Evolutionary conservation across 2,329 filamentous ascomycete genomes (phyloP).

Genomic region (Fusarium ambrosium): DNA sequence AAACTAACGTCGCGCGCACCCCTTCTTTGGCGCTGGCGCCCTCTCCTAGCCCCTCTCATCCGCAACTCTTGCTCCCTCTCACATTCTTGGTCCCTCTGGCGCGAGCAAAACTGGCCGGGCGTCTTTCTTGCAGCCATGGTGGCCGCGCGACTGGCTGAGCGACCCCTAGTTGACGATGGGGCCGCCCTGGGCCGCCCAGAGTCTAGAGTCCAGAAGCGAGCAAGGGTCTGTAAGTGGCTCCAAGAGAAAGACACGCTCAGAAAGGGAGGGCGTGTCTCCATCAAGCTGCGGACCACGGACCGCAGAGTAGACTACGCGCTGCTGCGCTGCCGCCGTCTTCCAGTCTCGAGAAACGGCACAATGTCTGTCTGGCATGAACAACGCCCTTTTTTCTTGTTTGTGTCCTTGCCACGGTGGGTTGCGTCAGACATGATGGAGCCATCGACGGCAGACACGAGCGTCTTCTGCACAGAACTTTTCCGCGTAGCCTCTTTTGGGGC

Average conservation of each 20-base stretch:
- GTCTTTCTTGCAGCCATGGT: slow-evolving; percentile 28
- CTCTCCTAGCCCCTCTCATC: slow-evolving; percentile 4
- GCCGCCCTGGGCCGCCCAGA: slow-evolving; percentile 28
- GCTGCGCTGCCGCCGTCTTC: slow-evolving; percentile 35
- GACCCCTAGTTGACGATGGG: slow-evolving; percentile 30
- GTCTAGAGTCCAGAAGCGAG: slow-evolving; percentile 31
- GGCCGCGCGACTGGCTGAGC: slow-evolving; percentile 34
- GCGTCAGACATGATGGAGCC: slow-evolving; percentile 1
- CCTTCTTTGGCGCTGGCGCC: slow-evolving; percentile 26
- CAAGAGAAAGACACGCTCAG: not conserved
- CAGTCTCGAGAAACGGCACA: slow-evolving; percentile 23
- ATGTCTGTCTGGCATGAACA: slow-evolving; percentile 14
- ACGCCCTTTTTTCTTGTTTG: slow-evolving; percentile 1
- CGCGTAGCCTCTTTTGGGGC: not conserved
- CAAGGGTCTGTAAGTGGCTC: slow-evolving; percentile 25
- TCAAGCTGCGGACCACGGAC: slow-evolving; percentile 27
- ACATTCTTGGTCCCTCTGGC: slow-evolving; percentile 32
- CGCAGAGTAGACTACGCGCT: slow-evolving; percentile 18
- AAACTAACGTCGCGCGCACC: slow-evolving; percentile 11
- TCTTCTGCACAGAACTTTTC: not conserved
- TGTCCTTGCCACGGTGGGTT: slow-evolving; percentile 7
- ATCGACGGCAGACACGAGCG: not conserved
- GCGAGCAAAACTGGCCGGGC: slow-evolving; percentile 31
- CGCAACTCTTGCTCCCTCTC: slow-evolving; percentile 15
- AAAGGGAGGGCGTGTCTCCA: slow-evolving; percentile 21